A percentile compares a stretch with the other conserved stretches of the same genome.
phyloP scores from a whole-genome alignment of 495 filamentous ascomycete genomes.

The Penicillium maclennaniae region DNA sequence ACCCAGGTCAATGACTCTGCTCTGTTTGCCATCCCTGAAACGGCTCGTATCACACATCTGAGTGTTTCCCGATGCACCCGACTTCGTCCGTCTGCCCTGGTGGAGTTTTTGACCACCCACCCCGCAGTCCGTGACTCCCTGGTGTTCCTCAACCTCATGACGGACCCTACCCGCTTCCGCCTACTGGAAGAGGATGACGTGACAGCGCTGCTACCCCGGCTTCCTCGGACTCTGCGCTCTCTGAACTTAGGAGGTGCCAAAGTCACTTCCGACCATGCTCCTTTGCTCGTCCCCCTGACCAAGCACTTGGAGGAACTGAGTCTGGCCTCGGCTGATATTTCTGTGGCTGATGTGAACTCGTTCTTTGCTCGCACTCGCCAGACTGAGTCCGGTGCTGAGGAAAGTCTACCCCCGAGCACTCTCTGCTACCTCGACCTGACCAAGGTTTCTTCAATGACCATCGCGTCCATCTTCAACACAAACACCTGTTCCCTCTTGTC shows the following conservation, averaged over 20 bases:
- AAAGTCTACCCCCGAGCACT: slow-evolving; percentile 55
- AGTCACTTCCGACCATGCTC: slow-evolving; percentile 61
- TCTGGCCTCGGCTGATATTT: slow-evolving; percentile 63
- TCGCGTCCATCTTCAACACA: slow-evolving; percentile 59
- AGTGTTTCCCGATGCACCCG: slow-evolving; percentile 74
- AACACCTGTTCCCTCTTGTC: slow-evolving; percentile 56
- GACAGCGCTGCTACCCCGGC: slow-evolving; percentile 59
- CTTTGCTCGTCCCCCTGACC: slow-evolving; percentile 63
- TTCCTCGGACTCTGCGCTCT: slow-evolving; percentile 66
- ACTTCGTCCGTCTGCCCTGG: slow-evolving; percentile 61
- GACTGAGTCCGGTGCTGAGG: slow-evolving; percentile 16
- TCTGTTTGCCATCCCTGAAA: slow-evolving; percentile 65
- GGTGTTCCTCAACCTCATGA: slow-evolving; percentile 70
- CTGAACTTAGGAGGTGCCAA: slow-evolving; percentile 75
- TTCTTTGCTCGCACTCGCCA: slow-evolving; percentile 38
- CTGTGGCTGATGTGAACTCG: slow-evolving; percentile 58
- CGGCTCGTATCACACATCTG: slow-evolving; percentile 73
- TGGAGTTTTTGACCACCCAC: slow-evolving; percentile 70
- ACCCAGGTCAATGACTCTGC: slow-evolving; percentile 74
- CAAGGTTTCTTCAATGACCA: slow-evolving; percentile 52
- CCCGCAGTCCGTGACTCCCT: slow-evolving; percentile 62
- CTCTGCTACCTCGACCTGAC: slow-evolving; percentile 79
- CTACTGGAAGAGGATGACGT: slow-evolving; percentile 65
- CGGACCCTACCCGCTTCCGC: slow-evolving; percentile 69
- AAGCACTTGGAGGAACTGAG: slow-evolving; percentile 80